These are phyloP conservation scores for Ilex paraguariensis DNA, from an alignment of 305 asterid genomes.

Conservation along the genomic window DNA sequence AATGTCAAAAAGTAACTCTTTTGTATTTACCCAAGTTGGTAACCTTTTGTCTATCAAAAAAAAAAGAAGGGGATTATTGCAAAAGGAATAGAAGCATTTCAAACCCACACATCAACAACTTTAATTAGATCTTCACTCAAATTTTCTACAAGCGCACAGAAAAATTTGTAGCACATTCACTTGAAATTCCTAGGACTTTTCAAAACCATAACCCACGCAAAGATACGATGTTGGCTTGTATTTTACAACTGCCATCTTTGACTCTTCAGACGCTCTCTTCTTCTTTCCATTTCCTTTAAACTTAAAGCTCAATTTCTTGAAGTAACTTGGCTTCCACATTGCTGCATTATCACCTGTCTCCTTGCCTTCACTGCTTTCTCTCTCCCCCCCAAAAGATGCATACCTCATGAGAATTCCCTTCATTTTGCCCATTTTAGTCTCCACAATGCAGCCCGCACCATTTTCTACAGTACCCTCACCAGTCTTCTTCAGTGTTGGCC, in stretches of 20 bases:
- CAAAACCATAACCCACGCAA: slow-evolving; percentile 2
- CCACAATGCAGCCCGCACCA: slow-evolving; percentile 9
- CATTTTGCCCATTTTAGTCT: slow-evolving; percentile 37
- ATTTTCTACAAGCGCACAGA: too few species aligned
- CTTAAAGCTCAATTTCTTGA: slow-evolving; percentile 48
- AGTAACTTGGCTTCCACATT: slow-evolving; percentile 26
- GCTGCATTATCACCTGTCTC: slow-evolving; percentile 22
- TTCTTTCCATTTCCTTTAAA: slow-evolving; percentile 33
- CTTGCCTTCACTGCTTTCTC: slow-evolving; percentile 21
- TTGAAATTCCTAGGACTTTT: slow-evolving; percentile 1
- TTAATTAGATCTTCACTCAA: too few species aligned
- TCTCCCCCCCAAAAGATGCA: slow-evolving; percentile 44
- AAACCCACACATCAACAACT: too few species aligned
- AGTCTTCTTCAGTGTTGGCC: background rate
- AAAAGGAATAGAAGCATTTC: too few species aligned
- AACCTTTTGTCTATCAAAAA: too few species aligned
- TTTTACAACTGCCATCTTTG: slow-evolving; percentile 31
- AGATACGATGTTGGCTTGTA: slow-evolving; percentile 30
- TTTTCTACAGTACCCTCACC: slow-evolving; percentile 12
- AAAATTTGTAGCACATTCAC: too few species aligned
- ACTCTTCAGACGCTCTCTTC: slow-evolving; percentile 25
- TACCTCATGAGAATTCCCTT: slow-evolving; percentile 45
- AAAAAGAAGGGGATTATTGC: too few species aligned
- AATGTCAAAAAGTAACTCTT: too few species aligned
- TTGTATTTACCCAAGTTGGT: too few species aligned